phyloP scores from a whole-genome alignment of 2,329 filamentous ascomycete species.

The Rutstroemia sp. region DNA sequence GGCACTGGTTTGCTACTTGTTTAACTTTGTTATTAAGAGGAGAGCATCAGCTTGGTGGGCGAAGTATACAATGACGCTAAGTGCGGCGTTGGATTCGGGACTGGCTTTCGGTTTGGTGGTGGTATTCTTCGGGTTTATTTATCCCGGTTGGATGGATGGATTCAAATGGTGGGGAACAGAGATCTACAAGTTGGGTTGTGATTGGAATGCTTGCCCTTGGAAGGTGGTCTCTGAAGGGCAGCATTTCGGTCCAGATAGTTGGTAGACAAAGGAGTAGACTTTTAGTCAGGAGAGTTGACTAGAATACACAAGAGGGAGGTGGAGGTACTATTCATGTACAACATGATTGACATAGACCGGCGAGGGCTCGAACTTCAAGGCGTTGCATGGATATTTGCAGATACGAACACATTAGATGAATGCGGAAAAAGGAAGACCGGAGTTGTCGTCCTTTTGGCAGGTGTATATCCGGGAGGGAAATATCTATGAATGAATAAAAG shows the following conservation, averaged over 20 bases:
- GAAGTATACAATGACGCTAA: constrained; percentile 86
- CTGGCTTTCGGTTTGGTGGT: constrained; percentile 76
- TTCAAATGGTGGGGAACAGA: constrained; percentile 89
- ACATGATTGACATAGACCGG: too few species aligned
- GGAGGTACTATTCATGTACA: not conserved
- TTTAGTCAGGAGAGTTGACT: not conserved
- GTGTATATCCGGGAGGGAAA: too few species aligned
- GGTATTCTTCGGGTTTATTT: constrained; percentile 82
- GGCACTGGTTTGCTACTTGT: constrained; percentile 77
- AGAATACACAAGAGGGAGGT: not conserved
- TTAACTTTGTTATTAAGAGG: constrained; percentile 69
- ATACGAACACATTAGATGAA: too few species aligned
- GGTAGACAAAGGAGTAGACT: constrained; percentile 30
- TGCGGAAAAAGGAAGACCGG: too few species aligned
- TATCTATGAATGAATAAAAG: too few species aligned
- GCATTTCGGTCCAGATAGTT: constrained; percentile 57
- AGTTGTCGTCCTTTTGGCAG: too few species aligned
- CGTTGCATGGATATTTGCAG: too few species aligned
- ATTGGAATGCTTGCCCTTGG: constrained; percentile 76
- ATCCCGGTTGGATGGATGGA: constrained; percentile 63
- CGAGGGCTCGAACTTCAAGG: too few species aligned
- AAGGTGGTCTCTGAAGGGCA: constrained; percentile 53
- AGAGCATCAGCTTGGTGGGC: constrained; percentile 73
- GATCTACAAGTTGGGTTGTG: constrained; percentile 75
- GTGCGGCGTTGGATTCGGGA: constrained; percentile 74